A percentile compares a stretch with the other conserved stretches of the same genome.
Evolutionary conservation across 345 rosid species (phyloP).

Genomic region (Eucalyptus tenuipes): DNA sequence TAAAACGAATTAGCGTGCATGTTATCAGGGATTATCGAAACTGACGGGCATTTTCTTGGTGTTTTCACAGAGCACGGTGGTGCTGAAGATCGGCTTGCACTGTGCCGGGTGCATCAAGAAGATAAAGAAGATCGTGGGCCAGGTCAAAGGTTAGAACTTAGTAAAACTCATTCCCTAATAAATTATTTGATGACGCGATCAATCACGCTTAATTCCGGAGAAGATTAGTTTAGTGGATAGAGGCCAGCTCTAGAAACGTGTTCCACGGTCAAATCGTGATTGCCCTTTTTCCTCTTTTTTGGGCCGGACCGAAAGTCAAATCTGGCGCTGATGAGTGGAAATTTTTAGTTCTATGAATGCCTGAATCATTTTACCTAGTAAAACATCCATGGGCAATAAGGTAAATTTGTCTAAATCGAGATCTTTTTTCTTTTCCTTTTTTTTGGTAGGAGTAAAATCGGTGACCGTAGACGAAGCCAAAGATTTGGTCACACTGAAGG

Average conservation of each 20-base stretch:
- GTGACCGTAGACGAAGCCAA: conserved; percentile 12
- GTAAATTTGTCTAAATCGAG: neutral
- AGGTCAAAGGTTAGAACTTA: conserved; percentile 14
- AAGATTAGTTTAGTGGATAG: neutral
- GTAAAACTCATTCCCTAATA: neutral
- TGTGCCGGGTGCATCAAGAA: conserved; percentile 31
- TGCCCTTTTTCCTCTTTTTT: neutral
- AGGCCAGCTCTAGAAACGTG: neutral
- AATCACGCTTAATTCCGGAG: neutral
- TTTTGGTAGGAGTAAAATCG: conserved; percentile 9
- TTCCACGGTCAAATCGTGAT: neutral
- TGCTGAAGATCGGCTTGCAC: conserved; percentile 22
- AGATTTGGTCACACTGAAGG: conserved; percentile 21
- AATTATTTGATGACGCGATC: neutral
- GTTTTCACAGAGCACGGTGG: conserved; percentile 20
- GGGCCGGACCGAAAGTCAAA: neutral
- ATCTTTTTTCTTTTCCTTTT: too few relatives aligned
- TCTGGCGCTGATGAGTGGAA: neutral
- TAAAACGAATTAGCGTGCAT: neutral
- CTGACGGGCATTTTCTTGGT: neutral
- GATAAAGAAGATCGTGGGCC: neutral
- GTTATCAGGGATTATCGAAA: neutral
- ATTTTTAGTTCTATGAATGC: neutral
- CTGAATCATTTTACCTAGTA: neutral
- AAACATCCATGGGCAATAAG: neutral